Base-by-base conservation (phyloP, 495 filamentous ascomycete genomes). In the Hypoxylon subgilvum region DNA sequence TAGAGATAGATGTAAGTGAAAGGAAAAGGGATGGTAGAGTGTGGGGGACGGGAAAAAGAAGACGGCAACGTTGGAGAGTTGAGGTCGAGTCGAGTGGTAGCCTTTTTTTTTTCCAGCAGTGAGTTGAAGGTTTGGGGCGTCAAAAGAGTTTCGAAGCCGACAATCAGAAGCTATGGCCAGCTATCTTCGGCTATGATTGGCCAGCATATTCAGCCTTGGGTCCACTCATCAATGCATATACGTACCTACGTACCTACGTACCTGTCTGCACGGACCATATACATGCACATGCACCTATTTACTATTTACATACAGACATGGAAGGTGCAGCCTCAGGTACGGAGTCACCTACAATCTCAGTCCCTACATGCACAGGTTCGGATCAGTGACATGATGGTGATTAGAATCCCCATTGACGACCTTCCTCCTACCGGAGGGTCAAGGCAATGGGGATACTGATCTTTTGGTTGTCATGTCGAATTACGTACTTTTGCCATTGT, bases 141-240 rank as follows among this genome's bases (percentile, higher is more conserved):
- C 50, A 35, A 63, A 64, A 64, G 59, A 53, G 53, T 59, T 54
- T 63, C 60, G 60, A n/a, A n/a, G n/a, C n/a, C 60, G 53, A 64
- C 61, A 57, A 64, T 64, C 61, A 52, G 42, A 48, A 49, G 47
- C 38, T 23, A 22, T 25, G 3, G 5, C 18, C 25, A 39, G 2
- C 14, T 43, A 1, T 58, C 12, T 54, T 64, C 58, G 61, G 61
- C 5, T 22, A 21, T 3, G n/a, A 17, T 28, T 6, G 4, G 13
- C 14, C 14, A 38, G 14, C 14, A 3, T 4, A 2, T 39, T 64
- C 61, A 64, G 61, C 61, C 54, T 57, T 18, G 53, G n/a, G 31
- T 10, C 60, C 60, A 63, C 47, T 53, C 34, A n/a, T n/a, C n/a
- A n/a, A n/a, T 27, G 23, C 23, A 27, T 27, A 27, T 34, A 34